Evolutionary conservation across 2,329 filamentous ascomycete species (phyloP).

Genomic region (Fusarium hostae): DNA sequence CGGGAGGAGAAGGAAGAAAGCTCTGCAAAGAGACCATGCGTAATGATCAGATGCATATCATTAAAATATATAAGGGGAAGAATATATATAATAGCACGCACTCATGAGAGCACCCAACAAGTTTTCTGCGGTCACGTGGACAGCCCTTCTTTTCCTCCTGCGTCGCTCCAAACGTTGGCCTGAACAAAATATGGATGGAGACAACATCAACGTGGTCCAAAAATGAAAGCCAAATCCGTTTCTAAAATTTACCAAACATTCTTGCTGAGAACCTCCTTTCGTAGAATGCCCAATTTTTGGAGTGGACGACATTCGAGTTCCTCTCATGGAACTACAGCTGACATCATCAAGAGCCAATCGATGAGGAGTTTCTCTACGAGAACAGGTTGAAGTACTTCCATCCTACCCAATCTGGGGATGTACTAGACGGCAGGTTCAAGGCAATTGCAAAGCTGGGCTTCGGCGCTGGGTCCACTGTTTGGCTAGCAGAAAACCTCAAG

Average conservation of each 20-base stretch:
- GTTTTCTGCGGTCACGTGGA: too few species aligned
- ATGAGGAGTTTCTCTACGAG: slow-evolving; percentile 32
- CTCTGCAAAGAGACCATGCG: too few species aligned
- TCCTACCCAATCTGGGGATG: slow-evolving; percentile 35
- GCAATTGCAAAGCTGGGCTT: slow-evolving; percentile 51
- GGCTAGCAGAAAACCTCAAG: slow-evolving; percentile 47
- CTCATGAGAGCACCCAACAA: too few species aligned
- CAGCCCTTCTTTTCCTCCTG: too few species aligned
- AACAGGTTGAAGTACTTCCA: slow-evolving; percentile 27
- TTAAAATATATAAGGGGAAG: too few species aligned
- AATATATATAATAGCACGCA: too few species aligned
- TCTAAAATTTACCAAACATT: not conserved
- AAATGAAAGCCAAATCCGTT: not conserved
- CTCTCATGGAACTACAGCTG: too few species aligned
- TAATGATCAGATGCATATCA: too few species aligned
- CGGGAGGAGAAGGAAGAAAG: not conserved
- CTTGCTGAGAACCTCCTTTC: accelerated
- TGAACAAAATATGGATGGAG: too few species aligned
- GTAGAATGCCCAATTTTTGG: not conserved
- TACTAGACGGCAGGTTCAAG: slow-evolving; percentile 50
- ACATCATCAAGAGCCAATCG: slow-evolving; percentile 12
- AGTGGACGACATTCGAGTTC: not conserved
- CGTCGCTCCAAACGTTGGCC: too few species aligned
- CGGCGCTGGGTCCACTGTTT: slow-evolving; percentile 52
- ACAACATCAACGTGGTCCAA: not conserved